Evolutionary conservation across 805 yeast species (phyloP), one percentile per base, ranked within the genome.

Genomic region (Vanderwaltozyma tropicalis): DNA sequence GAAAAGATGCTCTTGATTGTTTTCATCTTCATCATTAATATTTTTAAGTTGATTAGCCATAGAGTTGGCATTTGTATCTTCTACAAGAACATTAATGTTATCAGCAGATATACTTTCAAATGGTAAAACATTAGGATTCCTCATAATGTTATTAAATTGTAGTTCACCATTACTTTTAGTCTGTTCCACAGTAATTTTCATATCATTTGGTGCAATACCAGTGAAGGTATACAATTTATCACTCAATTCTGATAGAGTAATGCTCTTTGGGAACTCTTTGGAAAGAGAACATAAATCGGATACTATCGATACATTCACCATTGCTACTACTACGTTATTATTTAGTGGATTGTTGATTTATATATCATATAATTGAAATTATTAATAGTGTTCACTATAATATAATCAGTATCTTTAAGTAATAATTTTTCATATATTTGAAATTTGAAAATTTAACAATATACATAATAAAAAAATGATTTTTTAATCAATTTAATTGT

Each of bases 21-120:
- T 47, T n/a, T 18, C 12, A 5, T 24, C 18, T 32, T 31, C 37
- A 12, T 30, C 28, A n/a, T 38, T 20, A 2, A 41, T 37, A 13
- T 43, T 39, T 15, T 42, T 56, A 15, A 72, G 41, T 31, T 65
- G 67, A 14, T 57, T 56, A n/a, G 76, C 55, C 7, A 68, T 68
- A 0, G 83, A 72, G 34, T 71, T 63, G 1, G 70, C 70, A 47
- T 77, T 68, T 13, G 62, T 61, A 48, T 79, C 83, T 17, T 66
- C 67, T 12, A 84, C 80, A 37, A 73, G 78, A 8, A 57, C 41
- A 6, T 32, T 35, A 8, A 36, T 35, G 10, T 20, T 22, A 1
- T 15, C 9, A n/a, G 15, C 18, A 14, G 15, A 18, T 3, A 21
- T n/a, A 28, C 10, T 17, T n/a, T 13, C 13, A 10, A 37, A 37